Percentiles rank a stretch among this genome's conserved stretches.
Evolutionary conservation across 169 alveolate genomes (phyloP).

Genomic region (Eimeria necatrix): DNA sequence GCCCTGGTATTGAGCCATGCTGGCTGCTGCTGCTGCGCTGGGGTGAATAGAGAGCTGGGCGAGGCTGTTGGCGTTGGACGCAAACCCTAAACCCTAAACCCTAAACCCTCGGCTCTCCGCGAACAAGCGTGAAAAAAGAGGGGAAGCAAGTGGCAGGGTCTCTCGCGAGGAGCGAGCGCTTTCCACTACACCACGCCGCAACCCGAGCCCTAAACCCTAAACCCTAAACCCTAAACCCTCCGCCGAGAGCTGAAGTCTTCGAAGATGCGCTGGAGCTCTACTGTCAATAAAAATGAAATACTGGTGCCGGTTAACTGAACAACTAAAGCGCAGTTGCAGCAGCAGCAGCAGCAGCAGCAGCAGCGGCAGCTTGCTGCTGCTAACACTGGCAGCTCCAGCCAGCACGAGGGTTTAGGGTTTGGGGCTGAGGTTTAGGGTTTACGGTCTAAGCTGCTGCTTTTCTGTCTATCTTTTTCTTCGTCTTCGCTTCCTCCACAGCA

Average conservation of each 20-base stretch:
- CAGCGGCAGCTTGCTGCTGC: no score
- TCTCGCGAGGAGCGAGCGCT: not conserved
- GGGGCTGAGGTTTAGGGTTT: not conserved
- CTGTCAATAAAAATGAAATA: conserved; percentile 14
- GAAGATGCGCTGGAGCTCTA: conserved; percentile 18
- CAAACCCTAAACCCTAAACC: not conserved
- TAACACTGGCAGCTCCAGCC: not conserved
- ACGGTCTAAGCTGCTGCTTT: not conserved
- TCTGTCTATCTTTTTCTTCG: not conserved
- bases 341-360: not conserved
- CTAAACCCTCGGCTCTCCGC: no score
- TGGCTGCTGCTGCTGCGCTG: not conserved
- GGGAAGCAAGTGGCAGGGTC: not conserved
- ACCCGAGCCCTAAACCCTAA: conserved; percentile 29
- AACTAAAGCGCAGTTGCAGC: not conserved
- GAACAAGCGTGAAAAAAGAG: not conserved
- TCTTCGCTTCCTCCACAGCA: not conserved
- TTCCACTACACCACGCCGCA: not conserved
- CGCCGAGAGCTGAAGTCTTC: not conserved
- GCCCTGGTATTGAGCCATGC: not conserved
- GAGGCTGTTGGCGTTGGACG: not conserved
- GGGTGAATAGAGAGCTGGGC: conserved; percentile 4
- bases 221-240: conserved; percentile 25
- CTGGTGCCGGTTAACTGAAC: no score
- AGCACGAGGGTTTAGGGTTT: not conserved